Evolutionary conservation across 106 monocot species (phyloP).

Genomic region (Posidonia australis): DNA sequence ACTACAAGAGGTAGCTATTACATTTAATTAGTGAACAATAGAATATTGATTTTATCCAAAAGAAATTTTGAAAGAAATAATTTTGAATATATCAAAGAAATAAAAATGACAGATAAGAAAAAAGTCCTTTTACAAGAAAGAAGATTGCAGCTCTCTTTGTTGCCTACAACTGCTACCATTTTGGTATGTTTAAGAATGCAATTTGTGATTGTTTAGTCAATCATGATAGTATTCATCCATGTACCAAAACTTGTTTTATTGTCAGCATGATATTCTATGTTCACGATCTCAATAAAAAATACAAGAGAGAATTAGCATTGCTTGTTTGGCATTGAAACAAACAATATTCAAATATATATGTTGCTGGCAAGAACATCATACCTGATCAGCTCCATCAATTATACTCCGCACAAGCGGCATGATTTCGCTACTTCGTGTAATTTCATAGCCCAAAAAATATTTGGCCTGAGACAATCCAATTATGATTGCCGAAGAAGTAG

Average conservation of each 20-base stretch:
- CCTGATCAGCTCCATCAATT: slow-evolving; percentile 65
- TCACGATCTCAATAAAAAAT: too few relatives aligned
- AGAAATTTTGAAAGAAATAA: background rate
- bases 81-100: background rate
- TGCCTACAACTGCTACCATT: too few relatives aligned
- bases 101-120: background rate
- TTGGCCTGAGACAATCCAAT: slow-evolving; percentile 91
- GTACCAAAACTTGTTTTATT: too few relatives aligned
- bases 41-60: background rate
- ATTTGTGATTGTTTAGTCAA: too few relatives aligned
- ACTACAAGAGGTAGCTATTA: slow-evolving; percentile 34
- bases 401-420: slow-evolving; percentile 76
- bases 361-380: slow-evolving; percentile 19
- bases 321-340: too few relatives aligned
- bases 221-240: too few relatives aligned
- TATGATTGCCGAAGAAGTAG: slow-evolving; percentile 88
- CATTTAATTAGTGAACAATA: background rate
- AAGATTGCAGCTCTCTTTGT: background rate
- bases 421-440: slow-evolving; percentile 83
- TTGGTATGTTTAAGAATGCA: too few relatives aligned
- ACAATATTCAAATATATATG: background rate
- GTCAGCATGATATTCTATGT: too few relatives aligned
- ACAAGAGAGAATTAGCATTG: too few relatives aligned
- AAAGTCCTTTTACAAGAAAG: background rate
- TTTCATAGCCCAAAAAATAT: slow-evolving; percentile 81